These are phyloP conservation scores for Eucalyptus erythrocorys DNA, from an alignment of 345 rosid species.

Conservation along the genomic window DNA sequence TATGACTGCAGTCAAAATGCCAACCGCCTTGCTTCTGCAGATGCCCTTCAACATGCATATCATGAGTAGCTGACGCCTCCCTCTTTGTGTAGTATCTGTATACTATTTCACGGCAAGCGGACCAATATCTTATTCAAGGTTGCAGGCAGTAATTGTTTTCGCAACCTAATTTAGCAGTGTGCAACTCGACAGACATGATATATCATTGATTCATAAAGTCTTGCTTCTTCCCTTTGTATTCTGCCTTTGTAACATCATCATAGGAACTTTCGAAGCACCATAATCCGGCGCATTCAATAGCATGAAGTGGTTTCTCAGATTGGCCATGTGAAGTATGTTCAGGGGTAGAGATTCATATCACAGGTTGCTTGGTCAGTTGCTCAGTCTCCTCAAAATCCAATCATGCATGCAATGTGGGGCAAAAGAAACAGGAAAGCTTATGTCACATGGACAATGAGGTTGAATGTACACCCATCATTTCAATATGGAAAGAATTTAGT, in stretches of 20 bases:
- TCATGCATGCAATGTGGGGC: background rate
- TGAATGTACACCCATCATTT: background rate
- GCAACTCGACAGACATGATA: background rate
- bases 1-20: background rate
- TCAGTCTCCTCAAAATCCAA: background rate
- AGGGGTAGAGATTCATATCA: background rate
- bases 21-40: background rate
- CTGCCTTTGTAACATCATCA: background rate
- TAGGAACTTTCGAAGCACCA: background rate
- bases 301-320: background rate
- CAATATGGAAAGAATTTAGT: background rate
- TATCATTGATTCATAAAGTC: background rate
- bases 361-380: background rate
- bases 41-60: background rate
- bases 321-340: background rate
- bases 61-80: background rate
- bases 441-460: background rate
- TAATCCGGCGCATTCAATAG: background rate
- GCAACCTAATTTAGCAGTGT: background rate
- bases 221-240: background rate
- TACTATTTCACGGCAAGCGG: background rate
- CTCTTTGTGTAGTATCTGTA: background rate
- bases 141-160: background rate
- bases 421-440: background rate
- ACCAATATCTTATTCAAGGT: background rate